Conservation (phyloP, 2,329 filamentous ascomycete species). For the Ophiostoma triangulosporum region DNA sequence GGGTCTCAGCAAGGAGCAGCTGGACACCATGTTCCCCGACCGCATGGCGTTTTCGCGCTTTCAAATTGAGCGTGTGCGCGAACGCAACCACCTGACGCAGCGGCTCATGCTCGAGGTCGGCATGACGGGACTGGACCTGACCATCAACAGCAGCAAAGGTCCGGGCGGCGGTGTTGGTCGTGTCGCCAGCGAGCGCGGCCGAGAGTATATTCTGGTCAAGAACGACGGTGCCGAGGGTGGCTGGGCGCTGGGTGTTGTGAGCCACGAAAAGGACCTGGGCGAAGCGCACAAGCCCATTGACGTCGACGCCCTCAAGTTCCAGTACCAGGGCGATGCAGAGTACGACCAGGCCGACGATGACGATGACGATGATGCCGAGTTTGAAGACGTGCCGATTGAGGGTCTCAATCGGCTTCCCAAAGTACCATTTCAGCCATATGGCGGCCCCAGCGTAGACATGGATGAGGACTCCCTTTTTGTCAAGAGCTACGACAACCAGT, state of each 20-base stretch:
- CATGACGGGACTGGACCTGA: slow-evolving; percentile 65
- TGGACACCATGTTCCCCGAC: slow-evolving; percentile 94
- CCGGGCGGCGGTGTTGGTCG: slow-evolving; percentile 40
- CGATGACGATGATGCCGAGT: slow-evolving; percentile 41
- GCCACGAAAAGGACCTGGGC: slow-evolving; percentile 66
- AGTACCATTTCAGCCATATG: slow-evolving; percentile 16
- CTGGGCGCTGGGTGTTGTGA: slow-evolving; percentile 90
- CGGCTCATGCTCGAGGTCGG: slow-evolving; percentile 88
- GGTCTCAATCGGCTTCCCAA: slow-evolving; percentile 76
- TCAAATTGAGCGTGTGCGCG: slow-evolving; percentile 85
- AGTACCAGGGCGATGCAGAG: slow-evolving; percentile 41
- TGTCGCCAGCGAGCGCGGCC: slow-evolving; percentile 72
- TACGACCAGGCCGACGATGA: slow-evolving; percentile 53
- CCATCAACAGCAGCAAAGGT: slow-evolving; percentile 27
- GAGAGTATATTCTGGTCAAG: slow-evolving; percentile 92
- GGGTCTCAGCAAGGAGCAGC: slow-evolving; percentile 91
- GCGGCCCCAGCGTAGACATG: slow-evolving; percentile 19
- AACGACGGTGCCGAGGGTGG: slow-evolving; percentile 91
- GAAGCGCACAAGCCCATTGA: slow-evolving; percentile 82
- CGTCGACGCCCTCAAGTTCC: slow-evolving; percentile 55
- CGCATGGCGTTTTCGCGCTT: slow-evolving; percentile 95
- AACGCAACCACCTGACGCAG: slow-evolving; percentile 90
- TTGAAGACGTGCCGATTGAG: slow-evolving; percentile 87
- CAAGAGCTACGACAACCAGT: slow-evolving; percentile 17
- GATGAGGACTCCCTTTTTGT: slow-evolving; percentile 47